A percentile compares a stretch with the other conserved stretches of the same genome.
phyloP scores from a whole-genome alignment of 2,329 filamentous ascomycete species.

The Diaporthe vexans region DNA sequence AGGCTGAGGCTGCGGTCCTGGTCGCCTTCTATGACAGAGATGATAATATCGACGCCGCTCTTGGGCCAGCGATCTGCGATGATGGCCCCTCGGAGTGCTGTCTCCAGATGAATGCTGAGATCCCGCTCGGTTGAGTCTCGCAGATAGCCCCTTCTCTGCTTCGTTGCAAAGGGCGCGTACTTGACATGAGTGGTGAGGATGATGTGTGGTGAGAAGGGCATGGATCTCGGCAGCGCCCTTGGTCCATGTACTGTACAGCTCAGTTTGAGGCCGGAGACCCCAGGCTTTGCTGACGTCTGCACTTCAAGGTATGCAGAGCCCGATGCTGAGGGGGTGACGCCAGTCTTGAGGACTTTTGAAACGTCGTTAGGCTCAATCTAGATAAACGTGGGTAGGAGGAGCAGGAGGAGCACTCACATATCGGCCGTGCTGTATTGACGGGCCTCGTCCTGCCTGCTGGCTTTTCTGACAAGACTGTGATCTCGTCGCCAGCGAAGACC shows the following conservation, averaged over 20 bases:
- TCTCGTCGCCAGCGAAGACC: slow-evolving; percentile 61
- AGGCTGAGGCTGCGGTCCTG: slow-evolving; percentile 74
- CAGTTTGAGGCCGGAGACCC: slow-evolving; percentile 80
- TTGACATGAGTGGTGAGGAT: slow-evolving; percentile 95
- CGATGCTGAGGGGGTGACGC: slow-evolving; percentile 91
- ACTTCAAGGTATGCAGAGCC: slow-evolving; percentile 90
- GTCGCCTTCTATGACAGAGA: slow-evolving; percentile 94
- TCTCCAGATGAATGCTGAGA: slow-evolving; percentile 90
- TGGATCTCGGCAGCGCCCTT: slow-evolving; percentile 88
- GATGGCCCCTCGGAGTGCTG: slow-evolving; percentile 87
- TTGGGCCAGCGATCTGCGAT: slow-evolving; percentile 99
- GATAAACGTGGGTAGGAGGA: slow-evolving; percentile 26
- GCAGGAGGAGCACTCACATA: slow-evolving; percentile 73
- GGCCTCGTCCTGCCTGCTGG: slow-evolving; percentile 68
- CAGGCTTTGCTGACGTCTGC: slow-evolving; percentile 59
- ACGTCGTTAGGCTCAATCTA: slow-evolving; percentile 34
- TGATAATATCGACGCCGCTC: slow-evolving; percentile 93
- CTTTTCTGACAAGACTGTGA: slow-evolving; percentile 61
- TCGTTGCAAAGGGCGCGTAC: slow-evolving; percentile 93
- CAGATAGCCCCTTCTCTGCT: slow-evolving; percentile 85
- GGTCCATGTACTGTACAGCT: slow-evolving; percentile 95
- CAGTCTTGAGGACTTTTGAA: slow-evolving; percentile 87
- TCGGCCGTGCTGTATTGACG: slow-evolving; percentile 82
- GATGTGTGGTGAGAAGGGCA: slow-evolving; percentile 92
- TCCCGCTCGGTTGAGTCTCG: slow-evolving; percentile 90